Evolutionary conservation across 768 basidiomycete species (phyloP).

Genomic region (Hortiboletus campestris): DNA sequence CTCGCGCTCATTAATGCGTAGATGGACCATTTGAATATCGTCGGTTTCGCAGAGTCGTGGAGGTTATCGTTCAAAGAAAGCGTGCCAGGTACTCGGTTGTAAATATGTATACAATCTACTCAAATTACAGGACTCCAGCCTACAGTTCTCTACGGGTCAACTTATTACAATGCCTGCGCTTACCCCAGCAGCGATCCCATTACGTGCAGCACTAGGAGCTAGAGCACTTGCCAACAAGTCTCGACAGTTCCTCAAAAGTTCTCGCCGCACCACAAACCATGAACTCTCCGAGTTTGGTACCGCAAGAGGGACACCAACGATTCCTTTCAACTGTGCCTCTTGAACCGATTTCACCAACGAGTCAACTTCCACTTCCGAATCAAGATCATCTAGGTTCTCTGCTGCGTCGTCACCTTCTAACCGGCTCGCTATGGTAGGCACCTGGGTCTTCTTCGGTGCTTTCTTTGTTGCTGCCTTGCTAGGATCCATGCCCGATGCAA

Average conservation of each 20-base stretch:
- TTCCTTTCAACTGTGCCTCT: constrained; percentile 52
- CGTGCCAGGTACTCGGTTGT: background rate
- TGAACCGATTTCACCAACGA: constrained; percentile 63
- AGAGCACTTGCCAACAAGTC: constrained; percentile 58
- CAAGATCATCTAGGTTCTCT: constrained; percentile 75
- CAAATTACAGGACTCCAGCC: background rate
- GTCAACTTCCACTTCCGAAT: constrained; percentile 85
- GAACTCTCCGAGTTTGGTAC: constrained; percentile 70
- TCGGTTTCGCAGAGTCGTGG: background rate
- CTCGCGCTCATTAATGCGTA: constrained; percentile 66
- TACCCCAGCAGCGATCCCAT: constrained; percentile 20
- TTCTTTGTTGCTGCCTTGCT: constrained; percentile 53
- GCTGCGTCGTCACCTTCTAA: constrained; percentile 58
- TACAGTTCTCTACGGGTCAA: background rate
- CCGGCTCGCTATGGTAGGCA: constrained; percentile 48
- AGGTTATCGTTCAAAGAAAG: background rate
- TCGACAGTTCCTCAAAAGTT: constrained; percentile 56
- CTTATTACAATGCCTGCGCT: constrained; percentile 20
- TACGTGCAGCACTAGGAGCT: constrained; percentile 19
- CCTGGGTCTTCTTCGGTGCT: constrained; percentile 58
- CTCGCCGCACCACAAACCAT: constrained; percentile 80
- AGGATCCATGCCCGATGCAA: constrained; percentile 53
- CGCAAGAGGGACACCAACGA: constrained; percentile 65
- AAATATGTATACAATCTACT: background rate
- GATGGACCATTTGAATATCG: constrained; percentile 54